Evolutionary conservation across 2,329 filamentous ascomycete genomes (phyloP).

Genomic region (Calonectria ilicicola): DNA sequence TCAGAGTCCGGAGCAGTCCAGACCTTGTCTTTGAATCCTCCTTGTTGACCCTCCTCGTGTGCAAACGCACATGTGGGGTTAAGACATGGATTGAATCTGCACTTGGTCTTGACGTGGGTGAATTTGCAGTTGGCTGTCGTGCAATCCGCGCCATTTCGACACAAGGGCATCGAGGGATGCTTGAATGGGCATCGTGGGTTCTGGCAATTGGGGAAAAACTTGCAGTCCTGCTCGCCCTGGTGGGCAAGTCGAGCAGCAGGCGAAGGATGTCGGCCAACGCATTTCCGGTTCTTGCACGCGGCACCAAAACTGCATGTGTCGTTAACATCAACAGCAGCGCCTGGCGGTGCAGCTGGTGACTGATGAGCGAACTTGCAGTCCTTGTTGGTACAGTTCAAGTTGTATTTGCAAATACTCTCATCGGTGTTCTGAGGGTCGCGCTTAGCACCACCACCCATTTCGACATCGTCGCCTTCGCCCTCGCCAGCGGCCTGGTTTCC

Average conservation of each 20-base stretch:
- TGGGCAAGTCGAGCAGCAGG: constrained; percentile 84
- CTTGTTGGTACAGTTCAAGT: constrained; percentile 86
- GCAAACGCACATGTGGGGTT: constrained; percentile 91
- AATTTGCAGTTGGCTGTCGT: constrained; percentile 86
- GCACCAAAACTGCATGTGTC: constrained; percentile 88
- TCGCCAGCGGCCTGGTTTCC: constrained; percentile 47
- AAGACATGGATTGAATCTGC: constrained; percentile 91
- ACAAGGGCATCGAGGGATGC: constrained; percentile 87
- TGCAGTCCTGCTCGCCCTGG: constrained; percentile 88
- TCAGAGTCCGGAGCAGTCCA: constrained; percentile 76
- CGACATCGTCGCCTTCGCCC: constrained; percentile 69
- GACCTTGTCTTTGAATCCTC: constrained; percentile 87
- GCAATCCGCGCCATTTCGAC: constrained; percentile 92
- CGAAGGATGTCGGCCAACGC: constrained; percentile 90
- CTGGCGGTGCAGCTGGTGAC: constrained; percentile 87
- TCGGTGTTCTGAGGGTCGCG: constrained; percentile 69
- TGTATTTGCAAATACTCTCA: constrained; percentile 87
- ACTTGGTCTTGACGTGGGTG: constrained; percentile 85
- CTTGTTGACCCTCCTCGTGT: constrained; percentile 91
- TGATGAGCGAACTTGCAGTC: constrained; percentile 96
- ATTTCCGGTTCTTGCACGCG: constrained; percentile 97
- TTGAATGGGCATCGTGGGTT: constrained; percentile 90
- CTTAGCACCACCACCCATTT: constrained; percentile 66
- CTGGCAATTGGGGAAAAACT: constrained; percentile 91
- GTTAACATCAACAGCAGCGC: constrained; percentile 79